Evolutionary conservation across 2,329 filamentous ascomycete genomes (phyloP), one percentile per base, ranked within the genome.

Genomic region (Penicillium sp.): DNA sequence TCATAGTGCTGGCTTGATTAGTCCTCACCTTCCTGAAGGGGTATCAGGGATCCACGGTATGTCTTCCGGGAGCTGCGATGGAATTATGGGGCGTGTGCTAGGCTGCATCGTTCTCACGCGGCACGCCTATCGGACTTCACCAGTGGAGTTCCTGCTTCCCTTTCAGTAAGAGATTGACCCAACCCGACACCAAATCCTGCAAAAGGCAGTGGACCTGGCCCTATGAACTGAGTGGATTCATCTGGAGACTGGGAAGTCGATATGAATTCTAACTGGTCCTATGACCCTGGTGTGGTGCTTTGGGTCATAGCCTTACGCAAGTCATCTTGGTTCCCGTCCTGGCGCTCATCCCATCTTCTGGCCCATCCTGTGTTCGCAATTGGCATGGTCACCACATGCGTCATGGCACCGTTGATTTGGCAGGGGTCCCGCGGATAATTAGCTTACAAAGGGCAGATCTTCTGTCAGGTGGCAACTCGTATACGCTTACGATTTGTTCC

Each of bases 101-200:
- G 64, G 64, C 64, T 65, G 37, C 64, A 62, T 66, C 55, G 11
- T 66, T 66, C 53, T 14, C 26, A 33, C 53, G 27, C 27, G 27
- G 27, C 27, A 29, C 27, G 27, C 61, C 57, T 65, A 62, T 66
- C 55, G 48, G 37, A 51, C 24, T 9, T 29, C 14, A 33, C 45
- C 33, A 44, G 59, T 64, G 63, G 61, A 60, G 57, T 51, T 43
- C 46, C 7, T 24, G 39, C 3, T 46, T 29, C n/a, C 29, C 33
- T 54, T 65, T 60, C 56, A 53, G 39, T 62, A 49, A 46, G 22
- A 16, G 29, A 57, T 45, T 22, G 24, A 44, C 43, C 29, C 45
- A 24, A 21, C 2, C 22, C 45, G 41, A 52, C 51, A 59, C 58
- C 53, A 37, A 22, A 57, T 51, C 43, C 43, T 55, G 52, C 52